These are phyloP conservation scores for Penicillium aurantiogriseum DNA, from an alignment of 2,329 filamentous ascomycete genomes.

Conservation along the genomic window DNA sequence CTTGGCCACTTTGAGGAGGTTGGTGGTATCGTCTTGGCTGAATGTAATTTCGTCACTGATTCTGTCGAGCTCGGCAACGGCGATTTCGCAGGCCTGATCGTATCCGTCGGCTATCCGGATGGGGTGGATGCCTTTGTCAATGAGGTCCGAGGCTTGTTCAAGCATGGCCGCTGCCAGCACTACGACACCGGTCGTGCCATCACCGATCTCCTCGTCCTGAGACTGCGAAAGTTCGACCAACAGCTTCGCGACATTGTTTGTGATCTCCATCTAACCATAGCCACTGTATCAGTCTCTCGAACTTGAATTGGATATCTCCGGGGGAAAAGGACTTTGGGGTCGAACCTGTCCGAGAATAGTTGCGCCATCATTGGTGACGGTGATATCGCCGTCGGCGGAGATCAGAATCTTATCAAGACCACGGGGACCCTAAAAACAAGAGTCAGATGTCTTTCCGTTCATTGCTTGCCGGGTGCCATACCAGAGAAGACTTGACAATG, in stretches of 20 bases:
- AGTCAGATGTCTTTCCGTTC: conserved; percentile 10
- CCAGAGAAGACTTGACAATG: conserved; percentile 93
- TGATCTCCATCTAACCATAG: conserved; percentile 83
- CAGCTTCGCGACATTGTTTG: conserved; percentile 96
- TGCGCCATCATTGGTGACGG: conserved; percentile 97
- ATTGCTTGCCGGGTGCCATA: conserved; percentile 36
- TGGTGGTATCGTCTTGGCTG: conserved; percentile 72
- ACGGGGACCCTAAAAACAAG: conserved; percentile 65
- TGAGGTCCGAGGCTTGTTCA: conserved; percentile 94
- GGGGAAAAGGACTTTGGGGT: conserved; percentile 14
- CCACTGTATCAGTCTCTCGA: conserved; percentile 16
- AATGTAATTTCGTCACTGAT: conserved; percentile 93
- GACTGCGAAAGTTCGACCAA: conserved; percentile 97
- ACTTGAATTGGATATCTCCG: neutral
- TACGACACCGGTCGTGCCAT: conserved; percentile 96
- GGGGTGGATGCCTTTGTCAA: conserved; percentile 99
- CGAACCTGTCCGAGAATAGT: conserved; percentile 79
- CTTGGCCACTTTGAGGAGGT: conserved; percentile 90
- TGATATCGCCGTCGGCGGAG: conserved; percentile 97
- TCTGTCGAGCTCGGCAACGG: conserved; percentile 84
- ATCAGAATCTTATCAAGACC: conserved; percentile 99
- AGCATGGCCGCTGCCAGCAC: conserved; percentile 91
- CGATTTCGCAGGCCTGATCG: conserved; percentile 95
- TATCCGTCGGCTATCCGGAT: conserved; percentile 98
- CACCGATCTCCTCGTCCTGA: conserved; percentile 97